These are phyloP conservation scores for Parathielavia hyrcaniae DNA, from an alignment of 495 filamentous ascomycete species.

Conservation along the genomic window DNA sequence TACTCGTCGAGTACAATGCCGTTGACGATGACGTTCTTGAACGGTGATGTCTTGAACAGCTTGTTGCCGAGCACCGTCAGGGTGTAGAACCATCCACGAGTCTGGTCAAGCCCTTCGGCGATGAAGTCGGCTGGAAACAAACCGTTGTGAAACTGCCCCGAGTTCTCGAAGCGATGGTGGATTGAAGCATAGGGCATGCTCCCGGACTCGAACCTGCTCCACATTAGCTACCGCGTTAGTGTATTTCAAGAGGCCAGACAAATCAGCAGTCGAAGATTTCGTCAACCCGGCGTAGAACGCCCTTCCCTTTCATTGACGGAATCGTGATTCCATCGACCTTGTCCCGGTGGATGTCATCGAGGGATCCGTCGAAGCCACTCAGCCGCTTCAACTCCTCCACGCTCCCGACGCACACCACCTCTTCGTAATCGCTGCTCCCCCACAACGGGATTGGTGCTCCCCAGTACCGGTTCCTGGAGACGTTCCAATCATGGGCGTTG, in stretches of 20 bases:
- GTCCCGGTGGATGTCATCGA: slow-evolving; percentile 80
- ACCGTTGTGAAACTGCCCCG: slow-evolving; percentile 60
- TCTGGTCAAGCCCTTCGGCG: slow-evolving; percentile 67
- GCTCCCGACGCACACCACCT: slow-evolving; percentile 76
- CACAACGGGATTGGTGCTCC: slow-evolving; percentile 84
- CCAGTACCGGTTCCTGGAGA: slow-evolving; percentile 87
- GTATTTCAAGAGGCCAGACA: slow-evolving; percentile 45
- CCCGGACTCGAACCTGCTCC: slow-evolving; percentile 6
- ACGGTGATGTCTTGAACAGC: slow-evolving; percentile 74
- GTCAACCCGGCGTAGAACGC: slow-evolving; percentile 64
- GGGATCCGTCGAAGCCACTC: slow-evolving; percentile 68
- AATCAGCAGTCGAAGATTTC: slow-evolving; percentile 97
- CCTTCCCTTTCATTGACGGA: slow-evolving; percentile 77
- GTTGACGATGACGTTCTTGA: slow-evolving; percentile 89
- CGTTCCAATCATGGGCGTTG: slow-evolving; percentile 85
- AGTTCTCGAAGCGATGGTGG: slow-evolving; percentile 59
- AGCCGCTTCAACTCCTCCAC: slow-evolving; percentile 72
- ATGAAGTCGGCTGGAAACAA: slow-evolving; percentile 89
- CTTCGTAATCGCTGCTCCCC: slow-evolving; percentile 75
- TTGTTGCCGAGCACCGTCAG: slow-evolving; percentile 84
- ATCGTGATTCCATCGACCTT: slow-evolving; percentile 90
- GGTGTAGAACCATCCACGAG: slow-evolving; percentile 92
- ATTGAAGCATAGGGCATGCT: slow-evolving; percentile 6
- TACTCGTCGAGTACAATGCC: slow-evolving; percentile 58
- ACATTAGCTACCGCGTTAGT: slow-evolving; percentile 59